Evolutionary conservation across 2,329 filamentous ascomycete genomes (phyloP).

Genomic region (Hypomyces perniciosus): DNA sequence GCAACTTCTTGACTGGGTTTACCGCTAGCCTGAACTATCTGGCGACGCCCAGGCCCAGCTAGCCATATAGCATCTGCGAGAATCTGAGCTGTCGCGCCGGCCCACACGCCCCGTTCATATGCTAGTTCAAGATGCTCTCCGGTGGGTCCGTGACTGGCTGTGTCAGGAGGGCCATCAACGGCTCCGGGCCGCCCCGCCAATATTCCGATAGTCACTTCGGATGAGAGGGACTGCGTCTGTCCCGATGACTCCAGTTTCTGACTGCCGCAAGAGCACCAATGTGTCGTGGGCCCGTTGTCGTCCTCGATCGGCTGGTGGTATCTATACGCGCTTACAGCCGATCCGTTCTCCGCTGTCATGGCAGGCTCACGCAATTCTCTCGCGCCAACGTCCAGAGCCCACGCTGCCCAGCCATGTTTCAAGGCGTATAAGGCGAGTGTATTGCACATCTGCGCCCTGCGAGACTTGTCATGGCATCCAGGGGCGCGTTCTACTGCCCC

Average conservation of each 20-base stretch:
- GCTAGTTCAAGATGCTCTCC: background rate
- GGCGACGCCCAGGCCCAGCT: conserved; percentile 1
- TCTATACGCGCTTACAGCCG: conserved; percentile 1
- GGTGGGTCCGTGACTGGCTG: background rate
- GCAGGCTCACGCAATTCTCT: background rate
- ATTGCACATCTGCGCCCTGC: background rate
- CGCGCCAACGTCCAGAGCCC: background rate
- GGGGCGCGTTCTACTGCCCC: conserved; percentile 3
- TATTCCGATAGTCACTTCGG: conserved; percentile 1
- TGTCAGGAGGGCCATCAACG: background rate
- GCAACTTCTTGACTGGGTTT: background rate
- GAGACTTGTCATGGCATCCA: background rate
- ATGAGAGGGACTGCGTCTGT: conserved; percentile 3
- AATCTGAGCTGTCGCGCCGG: conserved; percentile 2
- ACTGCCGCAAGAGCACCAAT: conserved; percentile 10
- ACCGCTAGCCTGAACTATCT: conserved; percentile 5
- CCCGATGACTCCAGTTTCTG: conserved; percentile 5
- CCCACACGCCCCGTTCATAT: background rate
- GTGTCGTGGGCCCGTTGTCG: background rate
- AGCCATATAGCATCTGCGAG: conserved; percentile 6
- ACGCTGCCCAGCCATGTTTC: conserved; percentile 6
- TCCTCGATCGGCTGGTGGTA: conserved; percentile 6
- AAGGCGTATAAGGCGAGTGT: background rate
- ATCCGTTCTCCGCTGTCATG: background rate
- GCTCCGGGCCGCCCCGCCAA: background rate